These are phyloP conservation scores for Nitzschia palea DNA, from an alignment of 108 stramenopile genomes.

Conservation along the genomic window DNA sequence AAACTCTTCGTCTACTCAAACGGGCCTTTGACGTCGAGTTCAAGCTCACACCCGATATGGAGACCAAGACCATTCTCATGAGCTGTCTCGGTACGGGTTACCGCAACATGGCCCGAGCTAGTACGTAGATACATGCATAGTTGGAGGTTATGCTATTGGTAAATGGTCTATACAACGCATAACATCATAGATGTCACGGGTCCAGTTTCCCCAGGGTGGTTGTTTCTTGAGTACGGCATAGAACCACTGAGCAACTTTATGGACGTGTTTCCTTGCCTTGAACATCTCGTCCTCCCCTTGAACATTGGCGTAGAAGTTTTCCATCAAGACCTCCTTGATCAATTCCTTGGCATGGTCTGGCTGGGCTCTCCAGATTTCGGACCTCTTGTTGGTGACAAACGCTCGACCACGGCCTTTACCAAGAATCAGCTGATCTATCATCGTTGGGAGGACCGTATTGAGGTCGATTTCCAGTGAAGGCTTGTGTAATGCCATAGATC, in stretches of 20 bases:
- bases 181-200: slow-evolving; percentile 77
- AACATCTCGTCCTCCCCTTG: slow-evolving; percentile 26
- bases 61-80: slow-evolving; percentile 70
- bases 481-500: slow-evolving; percentile 37
- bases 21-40: slow-evolving; percentile 84
- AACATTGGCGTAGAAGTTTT: slow-evolving; percentile 59
- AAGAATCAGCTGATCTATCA: slow-evolving; percentile 65
- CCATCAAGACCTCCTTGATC: slow-evolving; percentile 39
- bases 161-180: slow-evolving; percentile 82
- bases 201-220: slow-evolving; percentile 73
- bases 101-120: slow-evolving; percentile 83
- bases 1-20: slow-evolving; percentile 80
- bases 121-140: slow-evolving; percentile 47
- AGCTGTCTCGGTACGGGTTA: slow-evolving; percentile 90
- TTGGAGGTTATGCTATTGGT: slow-evolving; percentile 45
- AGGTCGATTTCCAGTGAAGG: slow-evolving; percentile 69
- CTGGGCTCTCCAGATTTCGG: slow-evolving; percentile 60
- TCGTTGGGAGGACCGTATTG: slow-evolving; percentile 58
- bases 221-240: slow-evolving; percentile 70
- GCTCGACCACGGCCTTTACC: slow-evolving; percentile 63
- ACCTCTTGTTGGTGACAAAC: slow-evolving; percentile 60
- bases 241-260: slow-evolving; percentile 66
- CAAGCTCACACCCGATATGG: slow-evolving; percentile 74
- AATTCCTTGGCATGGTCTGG: slow-evolving; percentile 52
- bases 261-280: slow-evolving; percentile 40